A percentile compares a stretch with the other conserved stretches of the same genome.
Conservation (phyloP, 495 filamentous ascomycete genomes). For the Neurospora sp. region DNA sequence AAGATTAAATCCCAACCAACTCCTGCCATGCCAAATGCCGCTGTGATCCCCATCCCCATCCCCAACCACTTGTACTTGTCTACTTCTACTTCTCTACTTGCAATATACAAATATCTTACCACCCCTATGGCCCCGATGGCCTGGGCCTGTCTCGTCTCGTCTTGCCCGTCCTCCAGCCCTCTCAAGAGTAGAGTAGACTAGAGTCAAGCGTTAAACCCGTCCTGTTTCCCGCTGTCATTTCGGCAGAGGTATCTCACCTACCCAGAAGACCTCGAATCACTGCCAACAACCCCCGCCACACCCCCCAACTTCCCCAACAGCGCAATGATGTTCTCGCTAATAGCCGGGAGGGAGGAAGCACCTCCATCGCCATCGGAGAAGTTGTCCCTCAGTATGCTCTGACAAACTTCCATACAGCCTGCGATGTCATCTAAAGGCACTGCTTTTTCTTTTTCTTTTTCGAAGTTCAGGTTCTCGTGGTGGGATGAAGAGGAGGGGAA, state of each 20-base stretch:
- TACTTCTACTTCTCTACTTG: neutral
- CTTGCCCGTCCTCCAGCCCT: too few relatives aligned
- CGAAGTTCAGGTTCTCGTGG: neutral
- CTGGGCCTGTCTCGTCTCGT: too few relatives aligned
- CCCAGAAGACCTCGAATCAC: neutral
- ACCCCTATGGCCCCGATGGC: too few relatives aligned
- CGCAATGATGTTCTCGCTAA: slow-evolving; percentile 57
- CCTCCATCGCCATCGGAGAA: slow-evolving; percentile 37
- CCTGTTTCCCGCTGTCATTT: too few relatives aligned
- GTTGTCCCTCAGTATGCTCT: too few relatives aligned
- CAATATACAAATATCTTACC: neutral
- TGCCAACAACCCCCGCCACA: slow-evolving; percentile 19
- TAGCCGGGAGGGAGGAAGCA: slow-evolving; percentile 53
- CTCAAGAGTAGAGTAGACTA: too few relatives aligned
- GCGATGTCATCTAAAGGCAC: slow-evolving; percentile 37
- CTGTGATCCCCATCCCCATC: neutral
- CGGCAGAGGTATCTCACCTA: too few relatives aligned
- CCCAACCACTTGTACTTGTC: neutral
- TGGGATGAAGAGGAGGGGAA: neutral
- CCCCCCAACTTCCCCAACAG: too few relatives aligned
- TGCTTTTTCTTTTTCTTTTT: slow-evolving; percentile 6
- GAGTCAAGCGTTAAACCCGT: too few relatives aligned
- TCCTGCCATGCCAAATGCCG: neutral
- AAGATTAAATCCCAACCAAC: neutral
- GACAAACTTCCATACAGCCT: too few relatives aligned